A percentile compares a stretch with the other conserved stretches of the same genome.
Evolutionary conservation across 1,284 basidiomycete genomes (phyloP).

Genomic region (Lentinula novae-zelandiae): DNA sequence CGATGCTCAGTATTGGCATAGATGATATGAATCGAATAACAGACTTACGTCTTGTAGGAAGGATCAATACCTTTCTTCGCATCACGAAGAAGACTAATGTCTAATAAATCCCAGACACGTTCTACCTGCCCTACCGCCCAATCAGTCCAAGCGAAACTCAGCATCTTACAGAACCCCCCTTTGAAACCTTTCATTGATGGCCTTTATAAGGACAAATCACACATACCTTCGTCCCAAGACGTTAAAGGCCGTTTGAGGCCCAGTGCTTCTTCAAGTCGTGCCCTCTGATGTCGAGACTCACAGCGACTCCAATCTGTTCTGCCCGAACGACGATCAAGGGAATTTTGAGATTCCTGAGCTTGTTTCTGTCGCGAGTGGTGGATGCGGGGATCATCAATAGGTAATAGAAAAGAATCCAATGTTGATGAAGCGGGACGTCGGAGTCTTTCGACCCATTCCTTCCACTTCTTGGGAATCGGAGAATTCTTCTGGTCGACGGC

Average conservation of each 20-base stretch:
- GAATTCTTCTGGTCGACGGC: slow-evolving; percentile 66
- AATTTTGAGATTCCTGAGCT: slow-evolving; percentile 60
- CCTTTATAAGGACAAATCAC: not conserved
- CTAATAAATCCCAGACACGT: slow-evolving; percentile 92
- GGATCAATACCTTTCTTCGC: slow-evolving; percentile 81
- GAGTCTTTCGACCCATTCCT: slow-evolving; percentile 51
- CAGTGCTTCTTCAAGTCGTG: slow-evolving; percentile 79
- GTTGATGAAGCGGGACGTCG: slow-evolving; percentile 86
- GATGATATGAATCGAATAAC: not conserved
- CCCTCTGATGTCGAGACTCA: slow-evolving; percentile 88
- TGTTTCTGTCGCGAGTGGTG: slow-evolving; percentile 86
- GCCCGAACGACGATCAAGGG: slow-evolving; percentile 59
- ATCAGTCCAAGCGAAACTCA: slow-evolving; percentile 92
- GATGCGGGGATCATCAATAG: slow-evolving; percentile 88
- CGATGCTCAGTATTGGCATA: slow-evolving; percentile 6
- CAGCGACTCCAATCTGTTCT: slow-evolving; percentile 91
- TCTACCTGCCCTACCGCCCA: slow-evolving; percentile 92
- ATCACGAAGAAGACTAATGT: slow-evolving; percentile 83
- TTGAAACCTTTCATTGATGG: not conserved
- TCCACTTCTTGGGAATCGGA: slow-evolving; percentile 70
- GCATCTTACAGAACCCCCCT: slow-evolving; percentile 84
- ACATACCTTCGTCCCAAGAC: slow-evolving; percentile 86
- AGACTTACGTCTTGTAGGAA: slow-evolving; percentile 77
- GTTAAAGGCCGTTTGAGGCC: slow-evolving; percentile 87
- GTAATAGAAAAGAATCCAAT: slow-evolving; percentile 88